Evolutionary conservation across 352 stramenopile species (phyloP), one percentile per base, ranked within the genome.

Genomic region (Phytophthora palmivora): DNA sequence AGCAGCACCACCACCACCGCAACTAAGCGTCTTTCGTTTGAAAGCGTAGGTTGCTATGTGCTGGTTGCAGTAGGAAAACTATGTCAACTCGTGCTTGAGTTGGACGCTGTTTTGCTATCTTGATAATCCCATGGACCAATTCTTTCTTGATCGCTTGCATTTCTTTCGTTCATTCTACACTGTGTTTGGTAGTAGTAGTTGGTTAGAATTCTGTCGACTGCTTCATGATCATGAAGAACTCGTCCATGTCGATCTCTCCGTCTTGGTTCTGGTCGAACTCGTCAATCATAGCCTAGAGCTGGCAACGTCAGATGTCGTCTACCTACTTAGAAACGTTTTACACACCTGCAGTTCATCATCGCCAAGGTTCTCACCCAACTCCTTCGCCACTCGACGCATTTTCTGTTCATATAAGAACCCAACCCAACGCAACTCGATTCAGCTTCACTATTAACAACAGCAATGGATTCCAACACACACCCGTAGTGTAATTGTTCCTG

Each of bases 201-300:
- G 9, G 10, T 63, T 77, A 91, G 42, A 88, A 91, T 55, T 91
- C 81, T 19, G 77, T 90, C 4, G 82, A 92, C 55, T 94, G 82
- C 62, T 93, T 95, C 85, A 95, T 95, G 56, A 93, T 94, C 46
- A 80, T 70, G 43, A 94, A 89, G 62, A 98, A 98, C 69, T 98
- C 94, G 44, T 95, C 81, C 41, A 87, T 67, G 53, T 83, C 87
- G 59, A 98, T 98, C 60, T 93, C 85, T 41, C 92, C 94, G 66
- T 98, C 92, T 56, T 97, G 85, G 62, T 98, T 94, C 44, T 95
- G 78, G 57, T 98, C 93, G 46, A 98, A 98, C 75, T 98, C 92
- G 47, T 98, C 92, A 55, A 98, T 98, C 94, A 98, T 98, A 4
- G 91, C 92, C 76, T 97, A 65, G 3, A 55, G 8, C n/a, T 32